These are phyloP conservation scores for Gamarada debralockiae DNA, from an alignment of 495 filamentous ascomycete genomes.

Conservation along the genomic window DNA sequence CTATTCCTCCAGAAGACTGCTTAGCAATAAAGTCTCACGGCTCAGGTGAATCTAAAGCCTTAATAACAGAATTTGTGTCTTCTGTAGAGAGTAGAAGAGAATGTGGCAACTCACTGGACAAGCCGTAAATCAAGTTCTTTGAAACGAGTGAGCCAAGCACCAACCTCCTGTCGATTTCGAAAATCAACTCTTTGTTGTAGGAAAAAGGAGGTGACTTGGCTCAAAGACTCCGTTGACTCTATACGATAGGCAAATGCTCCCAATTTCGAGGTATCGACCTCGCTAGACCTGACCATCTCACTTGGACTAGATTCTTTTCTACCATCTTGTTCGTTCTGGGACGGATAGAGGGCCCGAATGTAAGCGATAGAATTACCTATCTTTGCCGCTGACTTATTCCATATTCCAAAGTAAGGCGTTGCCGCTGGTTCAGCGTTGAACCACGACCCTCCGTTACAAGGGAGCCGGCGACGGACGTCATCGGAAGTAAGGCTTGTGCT, in stretches of 20 bases:
- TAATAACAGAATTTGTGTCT: no score
- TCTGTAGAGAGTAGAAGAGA: no score
- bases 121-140: slow-evolving; percentile 42
- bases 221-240: slow-evolving; percentile 39
- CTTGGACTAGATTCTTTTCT: slow-evolving; percentile 1
- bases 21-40: neutral
- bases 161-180: slow-evolving; percentile 28
- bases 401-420: slow-evolving; percentile 40
- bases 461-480: slow-evolving; percentile 37
- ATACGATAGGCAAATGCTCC: slow-evolving; percentile 41
- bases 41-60: neutral
- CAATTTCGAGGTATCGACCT: slow-evolving; percentile 32
- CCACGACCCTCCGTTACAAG: slow-evolving; percentile 35
- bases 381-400: slow-evolving; percentile 31
- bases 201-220: slow-evolving; percentile 35
- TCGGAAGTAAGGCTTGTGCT: slow-evolving; percentile 37
- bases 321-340: slow-evolving; percentile 2
- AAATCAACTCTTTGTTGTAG: slow-evolving; percentile 36
- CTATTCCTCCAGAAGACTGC: slow-evolving; percentile 11
- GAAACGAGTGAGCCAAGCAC: slow-evolving; percentile 39
- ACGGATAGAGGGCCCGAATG: slow-evolving; percentile 18
- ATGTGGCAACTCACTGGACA: slow-evolving; percentile 26
- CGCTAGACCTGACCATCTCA: slow-evolving; percentile 10
- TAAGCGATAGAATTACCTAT: slow-evolving; percentile 33
- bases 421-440: slow-evolving; percentile 26